Base-by-base conservation (phyloP, 2,329 filamentous ascomycete species). In the Cercospora zeae-maydis region DNA sequence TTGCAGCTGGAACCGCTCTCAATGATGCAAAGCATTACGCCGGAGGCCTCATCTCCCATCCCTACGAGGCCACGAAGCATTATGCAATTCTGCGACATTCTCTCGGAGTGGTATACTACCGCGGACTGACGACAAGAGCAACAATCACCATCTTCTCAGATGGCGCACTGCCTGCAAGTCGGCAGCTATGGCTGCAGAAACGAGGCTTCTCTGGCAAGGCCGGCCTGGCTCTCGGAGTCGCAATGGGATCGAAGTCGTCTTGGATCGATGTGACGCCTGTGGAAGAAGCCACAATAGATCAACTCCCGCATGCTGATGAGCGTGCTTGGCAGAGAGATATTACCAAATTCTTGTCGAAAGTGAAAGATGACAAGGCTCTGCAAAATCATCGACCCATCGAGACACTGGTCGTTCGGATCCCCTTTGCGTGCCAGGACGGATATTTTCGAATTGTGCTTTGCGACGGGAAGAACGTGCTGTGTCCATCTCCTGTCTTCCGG, bases 181-280 rank as follows among this genome's bases (percentile, higher is more conserved):
- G 88, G 6, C 85, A 84, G 0, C 72, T 90, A 13, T 91, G 86
- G 85, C 76, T 91, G 27, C 88, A 91, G 76, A 82, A 82, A 63
- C 88, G 86, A 66, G 88, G 88, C 1, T 89, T 81, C 76, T 86
- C 85, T 0, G 88, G 88, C 4, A 87, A 87, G 70, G 81, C 86
- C 54, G 88, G 88, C 16, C 88, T 91, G 84, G 81, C 81, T 6
- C 77, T 87, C 30, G 88, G 88, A 71, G 83, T 86, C 0, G 73
- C 90, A 1, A 76, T 90, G 36, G 83, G 86, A 7, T 80, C 82
- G 0, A 84, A 81, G 11, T 79, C 81, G 7, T 80, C 77, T 68
- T 91, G 88, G 88, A 78, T 90, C 11, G 82, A 91, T 62, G 87
- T 90, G 2, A 91, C 88, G 0, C 88, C 88, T 0, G 77, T 78